Conservation (phyloP, 2,329 filamentous ascomycete species). For the Monosporascus ibericus region DNA sequence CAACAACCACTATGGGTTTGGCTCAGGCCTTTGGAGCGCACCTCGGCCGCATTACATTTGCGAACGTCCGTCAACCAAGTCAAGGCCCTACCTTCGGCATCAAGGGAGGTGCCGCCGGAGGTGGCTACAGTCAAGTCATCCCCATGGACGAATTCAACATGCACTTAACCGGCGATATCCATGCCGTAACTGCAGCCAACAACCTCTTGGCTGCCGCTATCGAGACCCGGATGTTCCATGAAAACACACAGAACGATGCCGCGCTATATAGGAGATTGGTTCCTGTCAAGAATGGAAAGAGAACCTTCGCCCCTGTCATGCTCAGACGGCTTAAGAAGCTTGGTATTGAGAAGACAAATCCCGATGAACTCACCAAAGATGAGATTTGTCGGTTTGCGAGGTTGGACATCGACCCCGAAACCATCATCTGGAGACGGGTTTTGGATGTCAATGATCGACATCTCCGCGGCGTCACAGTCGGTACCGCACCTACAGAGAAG, state of each 20-base stretch:
- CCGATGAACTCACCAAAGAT: slow-evolving; percentile 82
- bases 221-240: slow-evolving; percentile 97
- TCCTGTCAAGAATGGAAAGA: slow-evolving; percentile 82
- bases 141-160: slow-evolving; percentile 99
- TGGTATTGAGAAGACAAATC: slow-evolving; percentile 91
- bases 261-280: slow-evolving; percentile 83
- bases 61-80: slow-evolving; percentile 93
- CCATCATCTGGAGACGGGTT: slow-evolving; percentile 94
- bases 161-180: slow-evolving; percentile 94
- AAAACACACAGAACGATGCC: slow-evolving; percentile 88
- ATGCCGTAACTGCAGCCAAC: slow-evolving; percentile 94
- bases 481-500: slow-evolving; percentile 84
- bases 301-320: slow-evolving; percentile 84
- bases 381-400: slow-evolving; percentile 86
- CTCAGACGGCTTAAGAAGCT: slow-evolving; percentile 91
- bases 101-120: slow-evolving; percentile 95
- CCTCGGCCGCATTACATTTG: slow-evolving; percentile 80
- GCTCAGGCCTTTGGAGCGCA: slow-evolving; percentile 90
- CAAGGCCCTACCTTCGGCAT: slow-evolving; percentile 98
- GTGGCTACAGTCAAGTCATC: slow-evolving; percentile 97
- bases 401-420: slow-evolving; percentile 91
- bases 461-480: slow-evolving; percentile 81
- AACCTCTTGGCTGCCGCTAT: slow-evolving; percentile 94
- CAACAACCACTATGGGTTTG: slow-evolving; percentile 93
- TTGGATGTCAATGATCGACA: slow-evolving; percentile 97